These are phyloP conservation scores for Brassica hybrid DNA, from an alignment of 441 rosid genomes.

Conservation along the genomic window DNA sequence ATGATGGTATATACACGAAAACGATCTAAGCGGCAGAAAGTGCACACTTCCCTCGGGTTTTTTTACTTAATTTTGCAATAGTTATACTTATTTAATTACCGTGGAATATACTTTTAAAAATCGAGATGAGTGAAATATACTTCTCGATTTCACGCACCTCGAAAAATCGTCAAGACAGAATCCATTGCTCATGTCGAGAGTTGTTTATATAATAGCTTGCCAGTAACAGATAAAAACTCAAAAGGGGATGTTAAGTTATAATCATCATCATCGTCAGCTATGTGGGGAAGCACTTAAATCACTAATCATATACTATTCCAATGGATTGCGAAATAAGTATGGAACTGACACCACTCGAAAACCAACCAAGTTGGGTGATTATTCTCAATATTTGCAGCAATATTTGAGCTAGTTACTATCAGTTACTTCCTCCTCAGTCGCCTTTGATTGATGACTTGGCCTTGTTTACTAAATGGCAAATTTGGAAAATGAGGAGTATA, in stretches of 20 bases:
- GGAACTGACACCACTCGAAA: not conserved
- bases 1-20: slow-evolving; percentile 26
- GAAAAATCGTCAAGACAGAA: no score
- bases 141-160: no score
- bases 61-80: no score
- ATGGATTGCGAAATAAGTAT: not conserved
- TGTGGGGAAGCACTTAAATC: not conserved
- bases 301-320: not conserved
- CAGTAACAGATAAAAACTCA: not conserved
- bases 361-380: not conserved
- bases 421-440: not conserved
- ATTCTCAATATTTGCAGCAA: not conserved
- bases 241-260: not conserved
- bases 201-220: not conserved
- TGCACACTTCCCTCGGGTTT: not conserved
- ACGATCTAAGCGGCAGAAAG: slow-evolving; percentile 34
- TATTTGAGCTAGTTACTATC: not conserved
- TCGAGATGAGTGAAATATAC: no score
- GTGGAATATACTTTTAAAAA: no score
- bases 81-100: no score
- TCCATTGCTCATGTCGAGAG: no score
- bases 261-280: not conserved
- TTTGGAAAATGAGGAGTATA: not conserved
- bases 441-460: not conserved
- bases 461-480: not conserved